A percentile compares a stretch with the other conserved stretches of the same genome.
These are phyloP conservation scores for Nicotiana noctiflora DNA, from an alignment of 257 asterid species.

Conservation along the genomic window DNA sequence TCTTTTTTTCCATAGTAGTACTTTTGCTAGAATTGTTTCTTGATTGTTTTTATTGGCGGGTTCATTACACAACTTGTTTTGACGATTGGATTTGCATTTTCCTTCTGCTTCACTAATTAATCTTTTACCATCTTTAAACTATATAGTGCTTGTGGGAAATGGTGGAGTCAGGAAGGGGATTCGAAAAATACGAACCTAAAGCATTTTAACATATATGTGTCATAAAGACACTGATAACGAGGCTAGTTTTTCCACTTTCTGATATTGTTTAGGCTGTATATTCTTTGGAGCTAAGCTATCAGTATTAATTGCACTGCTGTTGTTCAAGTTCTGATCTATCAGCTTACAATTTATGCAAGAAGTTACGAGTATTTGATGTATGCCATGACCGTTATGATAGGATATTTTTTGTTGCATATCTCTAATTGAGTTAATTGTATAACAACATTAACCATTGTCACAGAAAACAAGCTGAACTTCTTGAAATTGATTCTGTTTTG, in stretches of 20 bases:
- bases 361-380: neutral
- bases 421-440: neutral
- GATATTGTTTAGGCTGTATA: no score
- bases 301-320: neutral
- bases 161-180: no score
- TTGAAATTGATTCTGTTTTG: constrained; percentile 52
- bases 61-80: neutral
- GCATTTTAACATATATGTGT: no score
- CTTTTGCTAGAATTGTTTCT: neutral
- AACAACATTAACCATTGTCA: no score
- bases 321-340: neutral
- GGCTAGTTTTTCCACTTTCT: no score
- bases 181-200: no score
- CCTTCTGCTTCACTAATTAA: no score
- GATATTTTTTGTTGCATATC: neutral
- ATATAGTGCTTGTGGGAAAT: no score
- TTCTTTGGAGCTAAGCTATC: no score
- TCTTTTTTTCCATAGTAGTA: neutral
- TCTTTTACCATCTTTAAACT: no score
- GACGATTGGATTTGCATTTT: no score
- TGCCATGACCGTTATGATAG: neutral
- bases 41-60: neutral
- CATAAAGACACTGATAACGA: no score
- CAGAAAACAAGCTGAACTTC: constrained; percentile 48
- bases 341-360: neutral